These are phyloP conservation scores for Rhodofomes roseus DNA, from an alignment of 1,284 basidiomycete genomes.

Conservation along the genomic window DNA sequence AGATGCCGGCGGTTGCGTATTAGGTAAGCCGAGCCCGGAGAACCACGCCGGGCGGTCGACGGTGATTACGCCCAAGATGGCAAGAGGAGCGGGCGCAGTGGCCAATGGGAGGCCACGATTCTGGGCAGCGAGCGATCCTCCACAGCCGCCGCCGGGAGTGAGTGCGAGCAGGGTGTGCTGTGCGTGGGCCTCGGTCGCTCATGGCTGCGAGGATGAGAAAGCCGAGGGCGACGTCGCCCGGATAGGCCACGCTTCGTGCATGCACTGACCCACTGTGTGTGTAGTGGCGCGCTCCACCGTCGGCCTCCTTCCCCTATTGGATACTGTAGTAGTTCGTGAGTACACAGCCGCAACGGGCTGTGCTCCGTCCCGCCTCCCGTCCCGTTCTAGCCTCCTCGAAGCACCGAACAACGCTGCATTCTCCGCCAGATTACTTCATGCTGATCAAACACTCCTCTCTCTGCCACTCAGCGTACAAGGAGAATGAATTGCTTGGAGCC, in stretches of 20 bases:
- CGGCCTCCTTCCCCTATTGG: not conserved
- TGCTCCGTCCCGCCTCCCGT: not conserved
- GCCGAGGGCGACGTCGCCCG: not conserved
- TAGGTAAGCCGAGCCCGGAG: not conserved
- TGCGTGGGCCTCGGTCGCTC: not conserved
- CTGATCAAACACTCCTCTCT: not conserved
- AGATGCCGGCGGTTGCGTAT: not conserved
- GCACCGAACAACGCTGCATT: not conserved
- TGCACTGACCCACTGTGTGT: not conserved
- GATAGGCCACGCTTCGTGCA: not conserved
- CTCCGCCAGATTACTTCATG: not conserved
- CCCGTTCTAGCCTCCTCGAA: not conserved
- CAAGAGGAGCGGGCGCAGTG: not conserved
- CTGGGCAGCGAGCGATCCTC: not conserved
- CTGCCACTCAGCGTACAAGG: not conserved
- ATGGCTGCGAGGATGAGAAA: not conserved
- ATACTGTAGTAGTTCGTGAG: not conserved
- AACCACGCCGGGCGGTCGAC: not conserved
- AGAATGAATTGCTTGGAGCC: not conserved
- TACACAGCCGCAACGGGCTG: not conserved
- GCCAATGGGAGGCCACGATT: not conserved
- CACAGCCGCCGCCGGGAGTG: not conserved
- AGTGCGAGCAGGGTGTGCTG: not conserved
- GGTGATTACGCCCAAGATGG: not conserved
- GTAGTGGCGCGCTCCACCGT: not conserved